These are phyloP conservation scores for Colletotrichum lentis DNA, from an alignment of 2,329 filamentous ascomycete species.

Conservation along the genomic window DNA sequence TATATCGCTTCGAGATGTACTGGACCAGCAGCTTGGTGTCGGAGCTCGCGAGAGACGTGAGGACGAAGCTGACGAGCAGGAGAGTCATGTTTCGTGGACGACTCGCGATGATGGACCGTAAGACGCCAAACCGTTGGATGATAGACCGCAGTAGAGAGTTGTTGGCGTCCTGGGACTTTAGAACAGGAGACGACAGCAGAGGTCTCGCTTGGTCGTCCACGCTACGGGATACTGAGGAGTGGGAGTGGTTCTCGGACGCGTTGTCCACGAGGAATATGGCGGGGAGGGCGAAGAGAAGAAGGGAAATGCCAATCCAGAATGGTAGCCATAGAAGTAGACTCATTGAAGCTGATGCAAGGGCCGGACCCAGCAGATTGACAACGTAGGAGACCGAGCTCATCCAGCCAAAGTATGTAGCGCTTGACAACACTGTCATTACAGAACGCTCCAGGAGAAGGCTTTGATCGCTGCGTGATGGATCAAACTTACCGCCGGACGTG, in stretches of 20 bases:
- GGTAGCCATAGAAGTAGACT: conserved; percentile 54
- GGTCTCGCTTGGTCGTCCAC: conserved; percentile 49
- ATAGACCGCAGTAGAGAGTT: conserved; percentile 32
- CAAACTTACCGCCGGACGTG: conserved; percentile 45
- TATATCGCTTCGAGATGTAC: conserved; percentile 60
- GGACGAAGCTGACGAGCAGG: conserved; percentile 55
- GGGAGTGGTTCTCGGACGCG: not conserved
- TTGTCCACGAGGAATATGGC: conserved; percentile 40
- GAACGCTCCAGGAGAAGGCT: not conserved
- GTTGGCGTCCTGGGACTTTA: conserved; percentile 48
- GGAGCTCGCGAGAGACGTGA: conserved; percentile 59
- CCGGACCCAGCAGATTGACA: conserved; percentile 56
- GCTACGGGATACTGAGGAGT: not conserved
- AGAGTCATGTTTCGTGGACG: conserved; percentile 54
- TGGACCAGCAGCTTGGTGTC: conserved; percentile 61
- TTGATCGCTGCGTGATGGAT: conserved; percentile 16
- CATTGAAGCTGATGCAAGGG: conserved; percentile 58
- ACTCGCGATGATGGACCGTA: conserved; percentile 48
- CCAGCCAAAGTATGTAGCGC: conserved; percentile 60
- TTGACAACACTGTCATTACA: conserved; percentile 33
- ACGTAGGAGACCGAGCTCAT: conserved; percentile 59
- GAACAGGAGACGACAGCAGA: conserved; percentile 50
- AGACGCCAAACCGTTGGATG: conserved; percentile 40
- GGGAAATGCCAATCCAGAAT: conserved; percentile 50
- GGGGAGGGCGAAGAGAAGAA: conserved; percentile 48